Evolutionary conservation across 129 eudicot genomes (phyloP).

Genomic region (Pulicaria dysenterica): DNA sequence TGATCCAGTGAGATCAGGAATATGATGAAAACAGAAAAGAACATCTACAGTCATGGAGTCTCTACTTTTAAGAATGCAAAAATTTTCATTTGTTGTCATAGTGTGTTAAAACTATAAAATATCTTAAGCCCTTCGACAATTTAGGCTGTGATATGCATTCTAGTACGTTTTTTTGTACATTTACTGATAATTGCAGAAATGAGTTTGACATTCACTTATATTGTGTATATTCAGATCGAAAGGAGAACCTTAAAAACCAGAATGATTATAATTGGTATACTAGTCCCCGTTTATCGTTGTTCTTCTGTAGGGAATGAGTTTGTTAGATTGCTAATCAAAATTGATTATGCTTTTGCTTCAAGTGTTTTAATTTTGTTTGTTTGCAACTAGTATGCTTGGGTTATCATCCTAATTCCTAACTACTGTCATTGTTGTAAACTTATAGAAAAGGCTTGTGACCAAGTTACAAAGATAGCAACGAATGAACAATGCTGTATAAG

Average conservation of each 20-base stretch:
- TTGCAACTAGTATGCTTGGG: too few relatives aligned
- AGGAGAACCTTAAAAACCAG: neutral
- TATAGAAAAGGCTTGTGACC: too few relatives aligned
- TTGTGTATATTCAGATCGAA: constrained; percentile 4
- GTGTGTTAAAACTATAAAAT: constrained; percentile 23
- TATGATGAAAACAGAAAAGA: constrained; percentile 7
- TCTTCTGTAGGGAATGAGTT: neutral
- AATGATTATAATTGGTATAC: neutral
- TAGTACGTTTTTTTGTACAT: constrained; percentile 29
- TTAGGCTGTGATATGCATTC: constrained; percentile 32
- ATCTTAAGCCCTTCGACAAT: constrained; percentile 3
- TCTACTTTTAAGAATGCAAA: constrained; percentile 22
- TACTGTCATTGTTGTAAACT: too few relatives aligned
- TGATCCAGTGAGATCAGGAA: constrained; percentile 21
- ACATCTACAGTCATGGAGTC: constrained; percentile 15
- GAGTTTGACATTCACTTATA: constrained; percentile 26
- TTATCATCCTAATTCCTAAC: too few relatives aligned
- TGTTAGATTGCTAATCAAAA: neutral
- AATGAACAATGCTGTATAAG: too few relatives aligned
- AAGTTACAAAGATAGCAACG: too few relatives aligned
- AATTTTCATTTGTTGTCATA: constrained; percentile 29
- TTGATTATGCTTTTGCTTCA: too few relatives aligned
- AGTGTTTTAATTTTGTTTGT: too few relatives aligned
- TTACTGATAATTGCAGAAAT: constrained; percentile 30
- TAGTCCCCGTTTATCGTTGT: neutral